A percentile compares a stretch with the other conserved stretches of the same genome.
phyloP scores from a whole-genome alignment of 2,329 filamentous ascomycete species.

The Aspergillus sp. region DNA sequence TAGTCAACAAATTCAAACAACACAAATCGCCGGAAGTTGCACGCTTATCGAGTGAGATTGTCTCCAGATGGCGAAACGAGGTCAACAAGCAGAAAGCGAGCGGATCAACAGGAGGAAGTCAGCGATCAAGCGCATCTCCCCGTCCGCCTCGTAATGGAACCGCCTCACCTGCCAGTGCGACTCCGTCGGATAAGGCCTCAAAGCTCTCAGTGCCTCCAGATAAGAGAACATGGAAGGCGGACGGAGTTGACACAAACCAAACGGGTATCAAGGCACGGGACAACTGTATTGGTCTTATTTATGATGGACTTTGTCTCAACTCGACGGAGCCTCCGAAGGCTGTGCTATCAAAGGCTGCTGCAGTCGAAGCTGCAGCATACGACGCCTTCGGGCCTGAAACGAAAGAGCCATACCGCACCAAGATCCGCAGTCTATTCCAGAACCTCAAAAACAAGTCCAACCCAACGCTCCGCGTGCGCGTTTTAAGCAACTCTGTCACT shows the following conservation, averaged over 20 bases:
- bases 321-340: conserved; percentile 59
- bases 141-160: conserved; percentile 52
- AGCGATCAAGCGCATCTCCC: conserved; percentile 40
- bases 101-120: conserved; percentile 39
- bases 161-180: conserved; percentile 49
- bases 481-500: conserved; percentile 72
- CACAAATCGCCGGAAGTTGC: conserved; percentile 75
- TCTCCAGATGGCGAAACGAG: conserved; percentile 62
- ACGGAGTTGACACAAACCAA: conserved; percentile 74
- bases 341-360: conserved; percentile 65
- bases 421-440: conserved; percentile 88
- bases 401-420: conserved; percentile 73
- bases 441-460: conserved; percentile 95
- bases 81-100: conserved; percentile 50
- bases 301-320: conserved; percentile 83
- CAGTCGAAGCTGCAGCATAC: conserved; percentile 76
- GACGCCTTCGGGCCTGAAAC: conserved; percentile 68
- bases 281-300: conserved; percentile 85
- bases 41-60: conserved; percentile 74
- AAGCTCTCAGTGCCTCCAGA: conserved; percentile 63
- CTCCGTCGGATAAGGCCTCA: conserved; percentile 49
- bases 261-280: conserved; percentile 75
- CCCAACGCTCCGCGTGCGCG: conserved; percentile 69
- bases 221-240: conserved; percentile 78
- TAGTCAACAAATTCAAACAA: conserved; percentile 79